phyloP scores from a whole-genome alignment of 2,329 filamentous ascomycete genomes.

The Didymosphaeria variabile region DNA sequence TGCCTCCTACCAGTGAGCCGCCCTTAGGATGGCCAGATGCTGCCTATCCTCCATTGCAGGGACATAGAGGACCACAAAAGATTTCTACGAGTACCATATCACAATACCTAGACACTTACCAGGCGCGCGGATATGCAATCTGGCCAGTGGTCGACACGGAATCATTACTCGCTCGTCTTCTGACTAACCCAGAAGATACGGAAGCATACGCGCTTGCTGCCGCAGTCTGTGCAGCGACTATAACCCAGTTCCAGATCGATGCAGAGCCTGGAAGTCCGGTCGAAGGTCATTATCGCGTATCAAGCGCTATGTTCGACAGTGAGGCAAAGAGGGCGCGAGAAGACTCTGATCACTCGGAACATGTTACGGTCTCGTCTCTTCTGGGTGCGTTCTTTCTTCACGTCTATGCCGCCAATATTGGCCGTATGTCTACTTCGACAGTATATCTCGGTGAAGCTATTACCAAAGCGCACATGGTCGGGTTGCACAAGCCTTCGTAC shows the following conservation, averaged over 20 bases:
- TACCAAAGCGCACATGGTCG: conserved; percentile 45
- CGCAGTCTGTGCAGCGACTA: conserved; percentile 45
- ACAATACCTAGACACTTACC: conserved; percentile 45
- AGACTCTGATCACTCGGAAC: conserved; percentile 42
- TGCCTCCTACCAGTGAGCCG: conserved; percentile 33
- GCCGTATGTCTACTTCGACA: conserved; percentile 46
- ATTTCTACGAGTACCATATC: conserved; percentile 45
- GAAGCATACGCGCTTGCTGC: conserved; percentile 45
- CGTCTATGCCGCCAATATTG: conserved; percentile 46
- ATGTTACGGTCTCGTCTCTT: conserved; percentile 40
- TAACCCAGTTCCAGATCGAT: conserved; percentile 47
- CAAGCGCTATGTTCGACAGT: conserved; percentile 40
- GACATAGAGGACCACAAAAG: conserved; percentile 30
- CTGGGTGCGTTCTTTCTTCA: conserved; percentile 46
- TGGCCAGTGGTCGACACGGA: conserved; percentile 49
- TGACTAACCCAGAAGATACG: conserved; percentile 42
- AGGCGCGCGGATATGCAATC: conserved; percentile 42
- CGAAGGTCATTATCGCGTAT: conserved; percentile 44
- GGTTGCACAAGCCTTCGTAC: conserved; percentile 37
- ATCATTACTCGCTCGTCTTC: conserved; percentile 40
- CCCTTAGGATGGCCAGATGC: conserved; percentile 39
- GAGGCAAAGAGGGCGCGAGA: conserved; percentile 41
- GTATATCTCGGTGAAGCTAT: conserved; percentile 45
- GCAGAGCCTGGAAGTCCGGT: conserved; percentile 41
- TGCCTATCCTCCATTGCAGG: conserved; percentile 28